These are phyloP conservation scores for Acer negundo DNA, from an alignment of 345 rosid species.

Conservation along the genomic window DNA sequence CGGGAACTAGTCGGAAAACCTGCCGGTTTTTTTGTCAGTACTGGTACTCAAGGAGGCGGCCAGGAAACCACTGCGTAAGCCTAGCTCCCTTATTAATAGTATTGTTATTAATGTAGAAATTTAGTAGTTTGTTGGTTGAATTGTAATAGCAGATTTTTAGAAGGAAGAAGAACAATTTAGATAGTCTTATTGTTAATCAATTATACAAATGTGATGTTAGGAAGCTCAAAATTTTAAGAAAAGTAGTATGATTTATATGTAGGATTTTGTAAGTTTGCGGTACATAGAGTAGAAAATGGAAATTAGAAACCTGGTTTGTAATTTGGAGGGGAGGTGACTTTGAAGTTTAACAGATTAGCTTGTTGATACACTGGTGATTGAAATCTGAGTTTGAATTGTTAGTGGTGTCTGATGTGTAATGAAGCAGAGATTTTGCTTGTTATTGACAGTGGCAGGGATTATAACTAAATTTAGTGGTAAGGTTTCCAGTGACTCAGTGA, in stretches of 20 bases:
- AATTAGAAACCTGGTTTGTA: not conserved
- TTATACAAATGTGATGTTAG: not conserved
- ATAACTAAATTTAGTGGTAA: not conserved
- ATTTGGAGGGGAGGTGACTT: not conserved
- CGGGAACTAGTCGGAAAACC: conserved; percentile 82
- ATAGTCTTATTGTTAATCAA: not conserved
- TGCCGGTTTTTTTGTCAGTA: conserved; percentile 81
- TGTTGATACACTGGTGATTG: not conserved
- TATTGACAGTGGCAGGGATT: not conserved
- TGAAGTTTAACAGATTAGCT: not conserved
- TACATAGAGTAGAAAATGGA: not conserved
- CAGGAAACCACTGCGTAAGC: conserved; percentile 90
- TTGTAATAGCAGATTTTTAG: not conserved
- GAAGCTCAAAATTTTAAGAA: not conserved
- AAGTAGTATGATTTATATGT: not conserved
- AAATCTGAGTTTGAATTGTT: not conserved
- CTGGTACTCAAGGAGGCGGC: conserved; percentile 90
- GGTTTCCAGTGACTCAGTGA: not conserved
- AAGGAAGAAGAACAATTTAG: not conserved
- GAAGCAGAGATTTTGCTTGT: not conserved
- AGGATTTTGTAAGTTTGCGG: not conserved
- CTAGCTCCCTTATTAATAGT: not conserved
- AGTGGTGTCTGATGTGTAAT: not conserved
- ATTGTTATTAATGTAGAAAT: not conserved
- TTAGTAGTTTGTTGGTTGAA: not conserved